Percentiles rank a stretch among this genome's conserved stretches.
These are phyloP conservation scores for Ceratocystiopsis brevicomis DNA, from an alignment of 2,329 filamentous ascomycete genomes.

Conservation along the genomic window DNA sequence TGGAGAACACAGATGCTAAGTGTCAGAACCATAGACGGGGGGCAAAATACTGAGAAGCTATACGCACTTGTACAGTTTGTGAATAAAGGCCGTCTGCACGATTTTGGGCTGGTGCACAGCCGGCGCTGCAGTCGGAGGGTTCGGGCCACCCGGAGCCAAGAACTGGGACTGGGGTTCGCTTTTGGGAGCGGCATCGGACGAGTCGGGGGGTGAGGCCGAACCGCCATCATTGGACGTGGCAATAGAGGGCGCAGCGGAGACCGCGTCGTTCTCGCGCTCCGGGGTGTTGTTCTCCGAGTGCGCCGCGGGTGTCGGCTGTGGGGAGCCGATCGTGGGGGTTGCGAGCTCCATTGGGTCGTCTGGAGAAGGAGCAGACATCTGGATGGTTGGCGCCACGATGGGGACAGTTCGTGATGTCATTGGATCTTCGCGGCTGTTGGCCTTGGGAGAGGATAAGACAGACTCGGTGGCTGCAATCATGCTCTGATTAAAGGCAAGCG, in stretches of 20 bases:
- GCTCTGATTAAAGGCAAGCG: conserved; percentile 8
- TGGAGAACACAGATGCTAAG: conserved; percentile 18
- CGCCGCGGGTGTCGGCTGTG: conserved; percentile 22
- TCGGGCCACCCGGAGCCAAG: conserved; percentile 23
- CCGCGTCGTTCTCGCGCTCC: conserved; percentile 14
- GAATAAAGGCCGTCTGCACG: conserved; percentile 95
- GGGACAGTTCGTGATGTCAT: conserved; percentile 36
- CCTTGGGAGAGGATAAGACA: conserved; percentile 23
- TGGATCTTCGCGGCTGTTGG: conserved; percentile 23
- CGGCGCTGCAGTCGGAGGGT: conserved; percentile 37
- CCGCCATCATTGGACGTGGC: conserved; percentile 9
- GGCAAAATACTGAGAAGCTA: background rate
- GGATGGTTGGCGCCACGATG: conserved; percentile 36
- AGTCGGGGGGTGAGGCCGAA: conserved; percentile 3
- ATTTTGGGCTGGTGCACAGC: conserved; percentile 89
- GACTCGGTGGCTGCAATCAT: conserved; percentile 36
- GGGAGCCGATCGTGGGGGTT: conserved; percentile 28
- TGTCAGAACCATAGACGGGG: background rate
- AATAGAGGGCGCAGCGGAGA: conserved; percentile 9
- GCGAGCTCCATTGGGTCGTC: conserved; percentile 44
- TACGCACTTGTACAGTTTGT: conserved; percentile 91
- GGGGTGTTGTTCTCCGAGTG: conserved; percentile 20
- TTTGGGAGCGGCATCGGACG: conserved; percentile 6
- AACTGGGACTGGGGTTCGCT: conserved; percentile 17
- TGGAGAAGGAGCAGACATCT: conserved; percentile 38